Conservation (phyloP, 306 rosid genomes). For the Cicer bijugum region DNA sequence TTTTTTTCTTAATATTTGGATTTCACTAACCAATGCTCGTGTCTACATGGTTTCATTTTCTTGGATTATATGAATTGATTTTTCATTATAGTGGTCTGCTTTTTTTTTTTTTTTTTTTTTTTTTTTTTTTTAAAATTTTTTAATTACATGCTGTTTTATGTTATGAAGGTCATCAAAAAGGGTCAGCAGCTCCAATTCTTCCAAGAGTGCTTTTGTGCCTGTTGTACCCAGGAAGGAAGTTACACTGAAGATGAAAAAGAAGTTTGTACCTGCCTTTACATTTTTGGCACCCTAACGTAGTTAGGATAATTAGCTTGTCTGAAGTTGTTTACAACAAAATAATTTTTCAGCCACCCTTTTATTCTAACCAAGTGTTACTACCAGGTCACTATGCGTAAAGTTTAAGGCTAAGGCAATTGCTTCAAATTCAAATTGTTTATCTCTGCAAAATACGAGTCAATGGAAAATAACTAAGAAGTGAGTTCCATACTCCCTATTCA, state of each 20-base stretch:
- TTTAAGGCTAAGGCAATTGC: slow-evolving; percentile 51
- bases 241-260: slow-evolving; percentile 56
- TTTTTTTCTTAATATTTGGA: slow-evolving; percentile 24
- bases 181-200: slow-evolving; percentile 52
- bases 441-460: slow-evolving; percentile 63
- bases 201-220: slow-evolving; percentile 59
- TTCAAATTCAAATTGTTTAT: slow-evolving; percentile 50
- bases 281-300: slow-evolving; percentile 30
- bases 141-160: slow-evolving; percentile 42
- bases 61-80: slow-evolving; percentile 32
- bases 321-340: slow-evolving; percentile 31
- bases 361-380: slow-evolving; percentile 41
- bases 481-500: slow-evolving; percentile 37
- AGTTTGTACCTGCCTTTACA: slow-evolving; percentile 56
- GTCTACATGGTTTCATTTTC: slow-evolving; percentile 25
- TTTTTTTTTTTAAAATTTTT: no score
- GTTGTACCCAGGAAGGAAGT: slow-evolving; percentile 50
- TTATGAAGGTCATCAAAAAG: slow-evolving; percentile 59
- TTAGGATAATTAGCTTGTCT: slow-evolving; percentile 44
- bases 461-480: slow-evolving; percentile 88
- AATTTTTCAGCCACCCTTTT: not conserved
- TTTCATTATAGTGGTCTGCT: slow-evolving; percentile 15
- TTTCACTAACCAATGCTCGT: slow-evolving; percentile 7
- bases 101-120: slow-evolving; percentile 19
- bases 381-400: slow-evolving; percentile 59